Evolutionary conservation across 148 eudicot genomes (phyloP).

Genomic region (Cornus florida): DNA sequence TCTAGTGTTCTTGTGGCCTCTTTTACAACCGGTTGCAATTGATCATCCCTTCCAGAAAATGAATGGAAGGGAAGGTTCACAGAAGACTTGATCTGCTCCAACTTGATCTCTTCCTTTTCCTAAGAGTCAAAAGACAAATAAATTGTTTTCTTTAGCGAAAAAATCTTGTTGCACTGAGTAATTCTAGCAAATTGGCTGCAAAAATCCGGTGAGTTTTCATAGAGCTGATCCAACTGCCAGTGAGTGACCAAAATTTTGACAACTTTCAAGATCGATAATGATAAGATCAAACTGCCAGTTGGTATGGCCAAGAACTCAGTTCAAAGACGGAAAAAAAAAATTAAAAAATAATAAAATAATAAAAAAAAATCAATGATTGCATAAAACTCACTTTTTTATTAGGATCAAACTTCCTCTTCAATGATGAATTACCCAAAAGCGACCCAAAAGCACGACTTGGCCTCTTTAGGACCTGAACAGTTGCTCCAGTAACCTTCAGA

Average conservation of each 20-base stretch:
- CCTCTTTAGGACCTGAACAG: constrained; percentile 72
- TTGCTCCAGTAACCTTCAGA: constrained; percentile 58
- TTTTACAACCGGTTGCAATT: constrained; percentile 21
- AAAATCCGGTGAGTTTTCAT: neutral
- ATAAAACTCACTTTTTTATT: constrained; percentile 43
- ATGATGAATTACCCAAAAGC: constrained; percentile 61
- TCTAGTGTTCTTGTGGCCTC: constrained; percentile 26
- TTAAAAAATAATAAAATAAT: no score
- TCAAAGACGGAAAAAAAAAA: neutral
- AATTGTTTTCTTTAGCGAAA: neutral
- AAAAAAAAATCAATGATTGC: neutral
- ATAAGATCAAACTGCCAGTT: neutral
- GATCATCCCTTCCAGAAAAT: constrained; percentile 38
- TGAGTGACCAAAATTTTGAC: neutral
- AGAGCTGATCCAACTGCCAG: no score
- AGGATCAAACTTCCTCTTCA: constrained; percentile 59
- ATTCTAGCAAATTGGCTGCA: neutral
- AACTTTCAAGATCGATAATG: neutral
- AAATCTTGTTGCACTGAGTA: neutral
- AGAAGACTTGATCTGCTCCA: constrained; percentile 84
- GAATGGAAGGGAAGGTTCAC: constrained; percentile 83
- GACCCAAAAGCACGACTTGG: constrained; percentile 89
- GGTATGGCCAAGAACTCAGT: neutral
- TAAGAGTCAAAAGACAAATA: constrained; percentile 14
- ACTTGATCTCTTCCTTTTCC: constrained; percentile 48